phyloP scores from a whole-genome alignment of 1,284 basidiomycete species.

The Heterobasidion irregulare region DNA sequence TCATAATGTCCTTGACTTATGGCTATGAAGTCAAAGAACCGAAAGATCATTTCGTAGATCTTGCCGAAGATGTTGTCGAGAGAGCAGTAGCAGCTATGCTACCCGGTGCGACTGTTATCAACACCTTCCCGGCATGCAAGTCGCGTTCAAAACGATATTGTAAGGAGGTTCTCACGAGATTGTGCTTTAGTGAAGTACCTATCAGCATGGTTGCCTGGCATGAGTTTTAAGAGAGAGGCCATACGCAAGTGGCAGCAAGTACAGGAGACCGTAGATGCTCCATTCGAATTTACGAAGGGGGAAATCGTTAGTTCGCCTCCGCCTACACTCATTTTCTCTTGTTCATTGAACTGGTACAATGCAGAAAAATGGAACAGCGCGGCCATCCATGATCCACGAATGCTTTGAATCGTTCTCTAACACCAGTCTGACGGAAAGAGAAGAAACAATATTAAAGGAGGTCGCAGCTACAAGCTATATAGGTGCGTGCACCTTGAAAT shows the following conservation, averaged over 20 bases:
- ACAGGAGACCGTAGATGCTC: not conserved
- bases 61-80: not conserved
- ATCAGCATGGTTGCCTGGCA: not conserved
- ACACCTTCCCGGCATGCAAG: not conserved
- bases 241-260: not conserved
- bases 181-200: not conserved
- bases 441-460: no score
- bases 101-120: slow-evolving; percentile 4
- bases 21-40: slow-evolving; percentile 4
- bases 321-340: not conserved
- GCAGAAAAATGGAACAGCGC: no score
- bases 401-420: no score
- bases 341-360: no score
- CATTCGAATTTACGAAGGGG: not conserved
- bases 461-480: no score
- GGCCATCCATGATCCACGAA: no score
- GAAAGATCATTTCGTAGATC: no score
- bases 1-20: slow-evolving; percentile 2
- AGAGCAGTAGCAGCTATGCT: not conserved
- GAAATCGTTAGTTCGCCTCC: not conserved
- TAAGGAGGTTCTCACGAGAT: no score
- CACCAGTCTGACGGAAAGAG: no score
- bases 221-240: not conserved
- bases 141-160: no score
- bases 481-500: no score